Base-by-base conservation (phyloP, 805 yeast genomes). In the Phaffomyces antillensis region DNA sequence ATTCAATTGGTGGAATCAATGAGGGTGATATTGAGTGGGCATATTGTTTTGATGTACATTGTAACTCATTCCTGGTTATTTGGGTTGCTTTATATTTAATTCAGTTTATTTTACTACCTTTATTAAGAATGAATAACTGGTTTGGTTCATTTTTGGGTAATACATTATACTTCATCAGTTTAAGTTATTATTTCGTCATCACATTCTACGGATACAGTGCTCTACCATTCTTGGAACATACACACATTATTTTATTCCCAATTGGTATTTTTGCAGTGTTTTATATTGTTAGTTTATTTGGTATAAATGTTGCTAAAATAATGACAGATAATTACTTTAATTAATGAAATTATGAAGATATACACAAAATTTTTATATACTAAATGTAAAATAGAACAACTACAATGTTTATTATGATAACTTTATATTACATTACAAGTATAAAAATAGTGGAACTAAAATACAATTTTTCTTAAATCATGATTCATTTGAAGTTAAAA, bases 1-100 rank as follows among this genome's bases (percentile, higher is more conserved):
- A 54, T 11, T 50, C 55, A 11, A 62, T 65, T 5, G 63, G 61
- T 28, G 60, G 56, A 12, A 51, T 55, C 12, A 42, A 54, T n/a
- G 70, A 67, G 30, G 70, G 65, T 24, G 66, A 71, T 36, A 66
- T 87, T 43, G 96, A 90, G 60, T 90, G 96, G 96, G 89, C 91
- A 1, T 89, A 87, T 61, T 88, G 96, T 66, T 90, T 90, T 60
- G 97, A 89, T 58, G 82, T 89, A 25, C 97, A 90, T 65, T 87
- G 96, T 68, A 90, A 90, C 63, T 77, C 96, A n/a, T 88, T 85
- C 60, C 66, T 88, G 50, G 70, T 83, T 15, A 80, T 88, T 37
- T 87, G 95, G 95, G 72, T 86, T 43, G 64, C 76, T 41, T 68
- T 88, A 33, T 86, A 88, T 61, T 72, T 87, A 50, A 48, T 86